Conservation (phyloP, 139 green algal species). For the Penium margaritaceum region DNA sequence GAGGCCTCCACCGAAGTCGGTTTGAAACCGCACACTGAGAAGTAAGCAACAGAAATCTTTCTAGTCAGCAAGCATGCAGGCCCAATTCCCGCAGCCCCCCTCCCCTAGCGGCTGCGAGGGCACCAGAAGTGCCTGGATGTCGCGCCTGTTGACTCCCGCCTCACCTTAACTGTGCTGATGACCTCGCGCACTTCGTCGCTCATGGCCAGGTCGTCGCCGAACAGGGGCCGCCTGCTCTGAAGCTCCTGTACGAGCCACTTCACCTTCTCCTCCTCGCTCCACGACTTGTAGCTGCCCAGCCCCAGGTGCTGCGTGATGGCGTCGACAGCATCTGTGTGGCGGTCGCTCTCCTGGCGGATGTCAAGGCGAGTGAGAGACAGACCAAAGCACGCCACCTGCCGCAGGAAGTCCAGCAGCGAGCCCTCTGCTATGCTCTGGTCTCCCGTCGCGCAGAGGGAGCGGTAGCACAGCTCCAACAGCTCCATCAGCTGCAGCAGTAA, state of each 20-base stretch:
- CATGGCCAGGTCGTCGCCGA: conserved; percentile 73
- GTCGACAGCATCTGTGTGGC: conserved; percentile 77
- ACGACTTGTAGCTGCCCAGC: conserved; percentile 73
- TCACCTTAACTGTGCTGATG: conserved; percentile 65
- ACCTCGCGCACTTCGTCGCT: conserved; percentile 73
- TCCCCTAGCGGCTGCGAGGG: too few relatives aligned
- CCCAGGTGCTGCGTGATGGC: conserved; percentile 79
- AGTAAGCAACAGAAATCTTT: too few relatives aligned
- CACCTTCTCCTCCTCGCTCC: conserved; percentile 77
- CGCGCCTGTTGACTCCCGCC: too few relatives aligned
- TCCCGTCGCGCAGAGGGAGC: conserved; percentile 75
- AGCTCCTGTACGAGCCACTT: conserved; percentile 75
- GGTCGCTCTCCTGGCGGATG: conserved; percentile 78
- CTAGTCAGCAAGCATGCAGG: too few relatives aligned
- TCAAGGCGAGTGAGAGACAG: conserved; percentile 88
- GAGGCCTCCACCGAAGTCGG: too few relatives aligned
- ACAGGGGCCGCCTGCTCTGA: conserved; percentile 71
- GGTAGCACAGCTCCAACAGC: conserved; percentile 76
- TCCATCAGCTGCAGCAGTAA: conserved; percentile 64
- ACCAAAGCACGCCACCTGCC: conserved; percentile 55
- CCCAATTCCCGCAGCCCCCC: too few relatives aligned
- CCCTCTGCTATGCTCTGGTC: conserved; percentile 79
- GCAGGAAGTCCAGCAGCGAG: conserved; percentile 80
- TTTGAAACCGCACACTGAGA: too few relatives aligned
- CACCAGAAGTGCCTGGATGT: too few relatives aligned